Evolutionary conservation across 306 rosid genomes (phyloP).

Genomic region (Begonia peltatifolia): DNA sequence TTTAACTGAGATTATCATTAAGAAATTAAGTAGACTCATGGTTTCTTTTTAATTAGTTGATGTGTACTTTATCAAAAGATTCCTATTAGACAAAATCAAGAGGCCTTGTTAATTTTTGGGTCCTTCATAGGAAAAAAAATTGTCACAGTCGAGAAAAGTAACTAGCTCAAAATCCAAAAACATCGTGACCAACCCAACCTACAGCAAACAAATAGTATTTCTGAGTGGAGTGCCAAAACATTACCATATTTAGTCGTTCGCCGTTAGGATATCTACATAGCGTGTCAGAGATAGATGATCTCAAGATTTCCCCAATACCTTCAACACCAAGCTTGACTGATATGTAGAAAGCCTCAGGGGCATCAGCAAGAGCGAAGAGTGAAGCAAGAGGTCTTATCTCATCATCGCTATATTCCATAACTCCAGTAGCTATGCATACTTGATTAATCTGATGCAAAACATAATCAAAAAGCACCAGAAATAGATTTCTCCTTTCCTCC

Average conservation of each 20-base stretch:
- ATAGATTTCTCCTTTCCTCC: slow-evolving; percentile 85
- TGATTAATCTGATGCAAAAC: slow-evolving; percentile 80
- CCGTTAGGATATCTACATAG: slow-evolving; percentile 68
- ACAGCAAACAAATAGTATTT: too few relatives aligned
- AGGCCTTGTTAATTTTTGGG: too few relatives aligned
- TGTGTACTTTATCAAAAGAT: too few relatives aligned
- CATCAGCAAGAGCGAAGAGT: slow-evolving; percentile 72
- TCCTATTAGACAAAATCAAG: too few relatives aligned
- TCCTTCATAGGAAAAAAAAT: too few relatives aligned
- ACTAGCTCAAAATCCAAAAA: too few relatives aligned
- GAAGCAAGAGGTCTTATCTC: slow-evolving; percentile 91
- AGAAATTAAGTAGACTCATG: too few relatives aligned
- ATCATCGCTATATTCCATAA: slow-evolving; percentile 59
- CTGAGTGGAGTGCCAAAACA: slow-evolving; percentile 1
- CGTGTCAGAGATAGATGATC: slow-evolving; percentile 68
- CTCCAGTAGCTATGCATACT: slow-evolving; percentile 51
- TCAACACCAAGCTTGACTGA: slow-evolving; percentile 90
- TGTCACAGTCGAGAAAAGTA: too few relatives aligned
- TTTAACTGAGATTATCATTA: too few relatives aligned
- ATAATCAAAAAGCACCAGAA: slow-evolving; percentile 85
- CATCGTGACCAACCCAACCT: too few relatives aligned
- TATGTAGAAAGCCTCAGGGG: slow-evolving; percentile 83
- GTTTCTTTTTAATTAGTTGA: too few relatives aligned
- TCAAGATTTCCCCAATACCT: slow-evolving; percentile 88
- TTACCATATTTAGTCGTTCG: slow-evolving; percentile 72